Evolutionary conservation across 176 grass and related monocot genomes (phyloP).

Genomic region (Oryza glaberrima): DNA sequence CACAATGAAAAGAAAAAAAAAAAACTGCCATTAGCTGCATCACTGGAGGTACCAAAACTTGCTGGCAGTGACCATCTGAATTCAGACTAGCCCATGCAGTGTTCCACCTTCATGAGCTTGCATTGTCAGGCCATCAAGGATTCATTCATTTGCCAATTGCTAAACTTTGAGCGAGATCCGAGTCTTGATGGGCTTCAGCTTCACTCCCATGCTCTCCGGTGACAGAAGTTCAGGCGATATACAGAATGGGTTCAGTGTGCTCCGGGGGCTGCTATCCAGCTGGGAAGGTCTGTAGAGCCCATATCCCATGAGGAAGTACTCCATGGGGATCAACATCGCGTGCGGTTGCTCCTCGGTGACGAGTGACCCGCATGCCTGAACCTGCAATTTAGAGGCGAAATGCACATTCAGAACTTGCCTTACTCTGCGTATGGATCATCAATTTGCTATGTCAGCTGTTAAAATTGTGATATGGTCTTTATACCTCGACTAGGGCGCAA

Average conservation of each 20-base stretch:
- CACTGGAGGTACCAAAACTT: slow-evolving; percentile 47
- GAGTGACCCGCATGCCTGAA: slow-evolving; percentile 84
- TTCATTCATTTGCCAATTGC: background rate
- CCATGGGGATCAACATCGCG: slow-evolving; percentile 88
- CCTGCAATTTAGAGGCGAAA: slow-evolving; percentile 58
- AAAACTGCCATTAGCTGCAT: slow-evolving; percentile 50
- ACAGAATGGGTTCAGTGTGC: slow-evolving; percentile 70
- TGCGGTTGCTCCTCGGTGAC: slow-evolving; percentile 95
- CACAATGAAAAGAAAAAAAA: slow-evolving; percentile 44
- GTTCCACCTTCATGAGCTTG: slow-evolving; percentile 45
- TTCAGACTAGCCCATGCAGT: slow-evolving; percentile 36
- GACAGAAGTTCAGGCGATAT: slow-evolving; percentile 93
- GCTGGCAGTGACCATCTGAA: slow-evolving; percentile 12
- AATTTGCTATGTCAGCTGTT: background rate
- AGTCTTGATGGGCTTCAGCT: slow-evolving; percentile 97
- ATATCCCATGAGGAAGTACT: slow-evolving; percentile 91
- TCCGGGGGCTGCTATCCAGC: slow-evolving; percentile 67
- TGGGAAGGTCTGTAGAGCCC: slow-evolving; percentile 77
- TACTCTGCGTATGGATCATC: background rate
- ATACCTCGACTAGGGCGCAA: slow-evolving; percentile 90
- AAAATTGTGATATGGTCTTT: background rate
- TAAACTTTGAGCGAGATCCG: slow-evolving; percentile 61
- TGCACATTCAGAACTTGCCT: slow-evolving; percentile 12
- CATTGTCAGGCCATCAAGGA: slow-evolving; percentile 20
- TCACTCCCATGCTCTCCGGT: slow-evolving; percentile 98